Conservation (phyloP, 306 rosid genomes). For the Begonia peltatifolia region DNA sequence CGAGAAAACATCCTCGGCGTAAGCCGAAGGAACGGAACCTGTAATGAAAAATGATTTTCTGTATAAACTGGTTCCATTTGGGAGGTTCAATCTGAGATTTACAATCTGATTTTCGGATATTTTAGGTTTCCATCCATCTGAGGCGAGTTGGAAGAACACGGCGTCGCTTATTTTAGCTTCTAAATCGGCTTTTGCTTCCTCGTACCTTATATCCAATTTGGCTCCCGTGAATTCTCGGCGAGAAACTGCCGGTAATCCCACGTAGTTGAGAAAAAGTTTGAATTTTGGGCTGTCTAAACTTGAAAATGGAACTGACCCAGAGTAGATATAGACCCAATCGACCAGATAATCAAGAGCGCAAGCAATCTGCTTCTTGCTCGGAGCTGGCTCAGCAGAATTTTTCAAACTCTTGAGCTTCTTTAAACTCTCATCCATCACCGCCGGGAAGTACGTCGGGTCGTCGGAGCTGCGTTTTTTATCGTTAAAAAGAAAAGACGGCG, state of each 20-base stretch:
- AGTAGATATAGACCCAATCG: slow-evolving; percentile 76
- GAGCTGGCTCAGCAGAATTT: slow-evolving; percentile 53
- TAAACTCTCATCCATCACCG: slow-evolving; percentile 64
- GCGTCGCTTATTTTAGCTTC: slow-evolving; percentile 62
- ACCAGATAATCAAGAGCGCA: slow-evolving; percentile 52
- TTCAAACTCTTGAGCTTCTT: slow-evolving; percentile 84
- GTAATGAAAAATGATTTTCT: slow-evolving; percentile 49
- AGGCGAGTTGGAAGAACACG: slow-evolving; percentile 72
- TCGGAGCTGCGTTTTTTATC: slow-evolving; percentile 44
- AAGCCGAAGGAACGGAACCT: slow-evolving; percentile 49
- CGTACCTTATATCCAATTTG: slow-evolving; percentile 41
- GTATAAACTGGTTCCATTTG: slow-evolving; percentile 81
- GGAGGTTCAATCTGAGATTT: slow-evolving; percentile 58
- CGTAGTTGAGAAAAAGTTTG: slow-evolving; percentile 58
- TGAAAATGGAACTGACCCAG: slow-evolving; percentile 64
- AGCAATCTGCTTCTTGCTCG: slow-evolving; percentile 47
- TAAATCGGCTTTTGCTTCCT: slow-evolving; percentile 50
- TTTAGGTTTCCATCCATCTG: slow-evolving; percentile 61
- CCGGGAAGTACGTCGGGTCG: slow-evolving; percentile 22
- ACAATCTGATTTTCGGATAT: slow-evolving; percentile 27
- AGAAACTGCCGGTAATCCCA: slow-evolving; percentile 52
- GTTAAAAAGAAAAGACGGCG: slow-evolving; percentile 19
- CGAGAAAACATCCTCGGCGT: slow-evolving; percentile 73
- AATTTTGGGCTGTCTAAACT: slow-evolving; percentile 70
- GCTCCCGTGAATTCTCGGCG: slow-evolving; percentile 33